A percentile compares a stretch with the other conserved stretches of the same genome.
Conservation (phyloP, 768 basidiomycete species). For the Trametes coccinea region DNA sequence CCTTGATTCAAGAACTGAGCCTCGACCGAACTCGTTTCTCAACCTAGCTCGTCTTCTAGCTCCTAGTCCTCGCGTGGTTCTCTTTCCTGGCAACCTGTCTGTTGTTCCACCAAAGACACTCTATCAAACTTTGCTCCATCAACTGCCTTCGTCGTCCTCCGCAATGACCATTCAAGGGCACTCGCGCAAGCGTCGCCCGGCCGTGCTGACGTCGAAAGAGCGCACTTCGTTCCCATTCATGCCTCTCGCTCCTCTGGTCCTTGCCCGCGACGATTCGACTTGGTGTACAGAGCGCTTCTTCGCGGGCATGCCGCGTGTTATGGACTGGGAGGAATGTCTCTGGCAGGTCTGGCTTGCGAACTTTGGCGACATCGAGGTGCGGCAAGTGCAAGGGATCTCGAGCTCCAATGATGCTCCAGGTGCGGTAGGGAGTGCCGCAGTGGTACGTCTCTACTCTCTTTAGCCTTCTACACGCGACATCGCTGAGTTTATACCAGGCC, state of each 20-base stretch:
- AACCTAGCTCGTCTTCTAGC: slow-evolving; percentile 67
- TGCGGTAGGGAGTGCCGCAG: slow-evolving; percentile 22
- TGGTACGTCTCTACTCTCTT: slow-evolving; percentile 5
- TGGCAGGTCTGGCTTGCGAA: slow-evolving; percentile 65
- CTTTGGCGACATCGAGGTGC: slow-evolving; percentile 41
- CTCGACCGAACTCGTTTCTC: slow-evolving; percentile 52
- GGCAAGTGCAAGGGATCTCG: slow-evolving; percentile 13
- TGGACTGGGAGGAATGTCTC: slow-evolving; percentile 65
- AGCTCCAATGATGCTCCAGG: slow-evolving; percentile 17
- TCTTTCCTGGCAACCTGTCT: slow-evolving; percentile 52
- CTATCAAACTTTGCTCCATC: slow-evolving; percentile 25
- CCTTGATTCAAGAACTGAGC: slow-evolving; percentile 35
- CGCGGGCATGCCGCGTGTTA: slow-evolving; percentile 41
- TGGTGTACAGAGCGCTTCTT: slow-evolving; percentile 68
- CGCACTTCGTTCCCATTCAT: slow-evolving; percentile 41
- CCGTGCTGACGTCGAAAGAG: slow-evolving; percentile 33
- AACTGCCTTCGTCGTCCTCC: slow-evolving; percentile 16
- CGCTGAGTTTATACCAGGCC: slow-evolving; percentile 28
- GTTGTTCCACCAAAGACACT: slow-evolving; percentile 28
- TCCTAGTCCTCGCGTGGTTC: slow-evolving; percentile 44
- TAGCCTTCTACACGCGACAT: too few species aligned
- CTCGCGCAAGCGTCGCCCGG: slow-evolving; percentile 22
- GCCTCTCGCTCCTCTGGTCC: slow-evolving; percentile 46
- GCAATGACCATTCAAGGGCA: not conserved
- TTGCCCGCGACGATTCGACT: slow-evolving; percentile 43